These are phyloP conservation scores for Xylaria sp. DNA, from an alignment of 2,329 filamentous ascomycete genomes.

Conservation along the genomic window DNA sequence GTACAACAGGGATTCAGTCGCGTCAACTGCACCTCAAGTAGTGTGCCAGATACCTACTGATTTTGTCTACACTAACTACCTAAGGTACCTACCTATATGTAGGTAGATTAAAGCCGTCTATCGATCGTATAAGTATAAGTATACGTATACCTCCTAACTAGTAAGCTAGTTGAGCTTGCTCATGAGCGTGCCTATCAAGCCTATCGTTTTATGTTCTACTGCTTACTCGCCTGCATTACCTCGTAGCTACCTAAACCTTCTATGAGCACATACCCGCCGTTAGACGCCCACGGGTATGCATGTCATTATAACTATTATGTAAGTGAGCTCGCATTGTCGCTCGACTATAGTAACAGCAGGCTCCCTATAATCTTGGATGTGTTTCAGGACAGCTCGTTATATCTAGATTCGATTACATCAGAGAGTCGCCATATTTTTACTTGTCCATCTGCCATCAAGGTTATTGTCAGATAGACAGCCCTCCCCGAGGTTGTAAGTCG, in stretches of 20 bases:
- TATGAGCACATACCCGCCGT: too few relatives aligned
- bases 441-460: slow-evolving; percentile 1
- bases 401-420: not conserved
- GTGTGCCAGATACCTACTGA: slow-evolving; percentile 8
- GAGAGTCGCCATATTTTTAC: not conserved
- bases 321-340: not conserved
- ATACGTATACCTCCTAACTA: not conserved
- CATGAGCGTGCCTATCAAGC: too few relatives aligned
- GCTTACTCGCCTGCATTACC: not conserved
- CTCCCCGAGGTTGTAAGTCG: slow-evolving; percentile 9
- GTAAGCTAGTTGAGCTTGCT: not conserved
- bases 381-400: not conserved
- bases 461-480: slow-evolving; percentile 1
- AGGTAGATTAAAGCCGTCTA: too few relatives aligned
- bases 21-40: slow-evolving; percentile 23
- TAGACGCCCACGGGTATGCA: not conserved
- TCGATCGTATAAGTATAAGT: too few relatives aligned
- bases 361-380: slow-evolving; percentile 1
- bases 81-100: too few relatives aligned
- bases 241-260: too few relatives aligned
- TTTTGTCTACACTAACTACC: too few relatives aligned
- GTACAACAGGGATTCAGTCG: slow-evolving; percentile 17
- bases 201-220: too few relatives aligned
- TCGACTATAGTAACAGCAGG: not conserved
- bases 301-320: not conserved